Evolutionary conservation across 768 basidiomycete genomes (phyloP).

Genomic region (Boletus patriciae): DNA sequence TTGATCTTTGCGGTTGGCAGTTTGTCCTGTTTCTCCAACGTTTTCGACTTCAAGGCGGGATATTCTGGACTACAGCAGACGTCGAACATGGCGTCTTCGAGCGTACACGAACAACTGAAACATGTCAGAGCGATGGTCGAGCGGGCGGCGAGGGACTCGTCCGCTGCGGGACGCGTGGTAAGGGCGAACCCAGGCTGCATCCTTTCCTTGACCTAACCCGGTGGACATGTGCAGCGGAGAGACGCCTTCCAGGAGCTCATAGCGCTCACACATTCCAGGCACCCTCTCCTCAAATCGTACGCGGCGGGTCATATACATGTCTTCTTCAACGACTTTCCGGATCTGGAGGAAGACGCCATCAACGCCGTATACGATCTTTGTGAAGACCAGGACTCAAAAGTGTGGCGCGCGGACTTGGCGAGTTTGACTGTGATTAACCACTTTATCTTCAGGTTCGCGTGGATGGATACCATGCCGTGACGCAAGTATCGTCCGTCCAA

Average conservation of each 20-base stretch:
- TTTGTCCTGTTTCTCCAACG: not conserved
- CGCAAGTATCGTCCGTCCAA: slow-evolving; percentile 47
- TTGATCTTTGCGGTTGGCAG: slow-evolving; percentile 13
- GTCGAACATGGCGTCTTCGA: slow-evolving; percentile 24
- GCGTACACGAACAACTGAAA: slow-evolving; percentile 17
- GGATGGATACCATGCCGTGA: slow-evolving; percentile 65
- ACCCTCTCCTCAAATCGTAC: slow-evolving; percentile 51
- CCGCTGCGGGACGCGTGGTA: slow-evolving; percentile 42
- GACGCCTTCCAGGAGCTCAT: slow-evolving; percentile 55
- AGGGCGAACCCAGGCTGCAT: slow-evolving; percentile 16
- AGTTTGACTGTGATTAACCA: slow-evolving; percentile 6
- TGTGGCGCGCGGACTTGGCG: slow-evolving; percentile 28
- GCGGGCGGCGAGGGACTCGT: slow-evolving; percentile 42
- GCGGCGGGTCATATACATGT: slow-evolving; percentile 56
- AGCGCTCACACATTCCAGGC: slow-evolving; percentile 48
- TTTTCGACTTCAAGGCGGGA: not conserved
- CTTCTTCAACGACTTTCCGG: slow-evolving; percentile 67
- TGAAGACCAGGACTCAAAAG: slow-evolving; percentile 61
- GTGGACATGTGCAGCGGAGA: slow-evolving; percentile 43
- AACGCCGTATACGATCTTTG: slow-evolving; percentile 79
- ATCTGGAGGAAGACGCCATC: slow-evolving; percentile 71
- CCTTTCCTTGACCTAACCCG: slow-evolving; percentile 8
- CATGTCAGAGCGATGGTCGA: slow-evolving; percentile 40
- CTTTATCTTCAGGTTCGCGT: slow-evolving; percentile 54
- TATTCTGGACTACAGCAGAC: not conserved